Percentiles rank a stretch among this genome's conserved stretches.
phyloP scores from a whole-genome alignment of 768 basidiomycete species.

The Amanita pallidorosea region DNA sequence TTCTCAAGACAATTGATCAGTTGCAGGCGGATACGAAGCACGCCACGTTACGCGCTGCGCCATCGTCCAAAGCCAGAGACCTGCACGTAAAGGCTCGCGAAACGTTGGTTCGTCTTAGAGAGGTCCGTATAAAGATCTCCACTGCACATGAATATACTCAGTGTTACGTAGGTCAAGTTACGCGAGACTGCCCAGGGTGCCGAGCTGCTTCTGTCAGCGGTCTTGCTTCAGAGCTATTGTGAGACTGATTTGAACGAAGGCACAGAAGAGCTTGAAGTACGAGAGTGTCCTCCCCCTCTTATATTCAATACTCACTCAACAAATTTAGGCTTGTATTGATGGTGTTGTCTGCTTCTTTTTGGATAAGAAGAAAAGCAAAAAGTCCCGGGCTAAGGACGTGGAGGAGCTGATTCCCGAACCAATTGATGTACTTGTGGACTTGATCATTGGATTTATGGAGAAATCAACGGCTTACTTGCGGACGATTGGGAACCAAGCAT shows the following conservation, averaged over 20 bases:
- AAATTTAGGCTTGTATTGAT: conserved; percentile 46
- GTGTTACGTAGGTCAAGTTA: background rate
- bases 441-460: conserved; percentile 85
- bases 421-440: conserved; percentile 79
- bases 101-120: conserved; percentile 27
- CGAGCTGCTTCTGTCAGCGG: conserved; percentile 60
- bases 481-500: conserved; percentile 69
- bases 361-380: conserved; percentile 25
- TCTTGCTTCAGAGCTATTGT: conserved; percentile 65
- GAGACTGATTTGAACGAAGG: conserved; percentile 36
- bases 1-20: conserved; percentile 40
- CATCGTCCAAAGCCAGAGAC: conserved; percentile 6
- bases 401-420: conserved; percentile 38
- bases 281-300: conserved; percentile 35
- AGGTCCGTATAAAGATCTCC: conserved; percentile 15
- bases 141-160: background rate
- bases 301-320: background rate
- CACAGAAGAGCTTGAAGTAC: conserved; percentile 35
- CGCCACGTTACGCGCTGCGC: conserved; percentile 16
- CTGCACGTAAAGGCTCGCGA: conserved; percentile 36
- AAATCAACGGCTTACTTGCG: conserved; percentile 73
- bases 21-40: conserved; percentile 67
- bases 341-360: conserved; percentile 46
- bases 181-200: conserved; percentile 54
- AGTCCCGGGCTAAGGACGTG: conserved; percentile 22